Base-by-base conservation (phyloP, 2,329 filamentous ascomycete species). In the Metarhizium robertsii region DNA sequence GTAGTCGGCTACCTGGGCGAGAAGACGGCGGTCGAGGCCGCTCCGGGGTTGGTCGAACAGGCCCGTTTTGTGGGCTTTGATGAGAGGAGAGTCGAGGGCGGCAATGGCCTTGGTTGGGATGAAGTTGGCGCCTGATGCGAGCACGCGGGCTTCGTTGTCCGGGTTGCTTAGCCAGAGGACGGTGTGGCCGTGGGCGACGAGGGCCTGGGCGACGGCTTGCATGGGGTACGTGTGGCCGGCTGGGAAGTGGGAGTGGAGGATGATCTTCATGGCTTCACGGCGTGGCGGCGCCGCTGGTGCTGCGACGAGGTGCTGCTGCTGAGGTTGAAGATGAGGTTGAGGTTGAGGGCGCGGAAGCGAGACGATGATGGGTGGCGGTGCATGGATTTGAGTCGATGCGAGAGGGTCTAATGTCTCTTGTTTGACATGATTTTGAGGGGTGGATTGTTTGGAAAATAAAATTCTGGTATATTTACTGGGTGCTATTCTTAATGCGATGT, bases 211-310 rank as follows among this genome's bases (percentile, higher is more conserved):
- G 4, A 73, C 64, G 5, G 71, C 69, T 54, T 71, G 70, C 67
- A 72, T 72, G 14, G 71, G 71, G 38, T 70, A 67, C 29, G 68
- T 65, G 61, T 73, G 71, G 43, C 70, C 71, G 0, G 68, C 69
- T 10, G 70, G 71, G 46, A 72, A 72, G 54, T 71, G 70, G 8
- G 71, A 73, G 53, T 72, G 65, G 7, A 73, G 61, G 11, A 74
- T 65, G 50, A 74, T 62, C 50, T 68, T 72, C 66, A 73, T 70
- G 13, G 8, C 45, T 46, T 30, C 32, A 11, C 25, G 25, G 25
- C 25, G 25, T 25, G 32, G 32, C 32, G 32, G 32, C 25, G 25
- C 7, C 32, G 32, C 32, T 1, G 32, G 32, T 34, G 32, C 10
- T 11, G 32, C 3, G 25, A 25, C 25, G 32, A 34, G 32, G 32